Conservation (phyloP, 2,329 filamentous ascomycete species). For the Aspergillus sp. region DNA sequence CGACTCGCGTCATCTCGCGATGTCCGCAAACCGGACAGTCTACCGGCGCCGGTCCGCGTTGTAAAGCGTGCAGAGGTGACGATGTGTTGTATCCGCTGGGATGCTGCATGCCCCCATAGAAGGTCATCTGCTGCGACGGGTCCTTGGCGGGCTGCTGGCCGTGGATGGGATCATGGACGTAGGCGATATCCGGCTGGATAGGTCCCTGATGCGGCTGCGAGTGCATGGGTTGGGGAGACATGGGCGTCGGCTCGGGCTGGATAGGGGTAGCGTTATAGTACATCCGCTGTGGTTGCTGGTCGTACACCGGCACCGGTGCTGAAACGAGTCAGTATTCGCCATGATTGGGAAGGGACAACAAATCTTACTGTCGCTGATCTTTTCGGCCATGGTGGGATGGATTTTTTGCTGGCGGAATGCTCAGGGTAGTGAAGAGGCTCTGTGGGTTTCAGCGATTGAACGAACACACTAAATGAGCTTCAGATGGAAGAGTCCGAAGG, state of each 20-base stretch:
- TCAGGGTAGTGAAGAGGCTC: background rate
- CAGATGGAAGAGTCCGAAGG: background rate
- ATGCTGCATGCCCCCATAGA: slow-evolving; percentile 3
- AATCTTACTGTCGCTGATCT: slow-evolving; percentile 1
- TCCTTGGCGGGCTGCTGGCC: background rate
- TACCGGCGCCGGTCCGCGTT: slow-evolving; percentile 39
- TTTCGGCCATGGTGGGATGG: slow-evolving; percentile 1
- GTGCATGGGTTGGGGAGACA: too few relatives aligned
- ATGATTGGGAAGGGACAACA: background rate
- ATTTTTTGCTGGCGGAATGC: background rate
- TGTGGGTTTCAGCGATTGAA: background rate
- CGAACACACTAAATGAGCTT: background rate
- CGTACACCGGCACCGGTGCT: slow-evolving; percentile 5
- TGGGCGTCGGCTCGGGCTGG: too few relatives aligned
- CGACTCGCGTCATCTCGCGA: slow-evolving; percentile 30
- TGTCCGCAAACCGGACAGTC: slow-evolving; percentile 50
- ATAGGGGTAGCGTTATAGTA: background rate
- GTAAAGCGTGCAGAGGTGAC: slow-evolving; percentile 25
- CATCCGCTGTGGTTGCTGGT: background rate
- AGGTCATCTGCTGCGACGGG: slow-evolving; percentile 1
- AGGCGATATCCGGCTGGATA: background rate
- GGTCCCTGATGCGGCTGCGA: background rate
- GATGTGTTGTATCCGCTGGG: slow-evolving; percentile 24
- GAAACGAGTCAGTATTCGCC: background rate
- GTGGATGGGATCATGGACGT: background rate